A percentile compares a stretch with the other conserved stretches of the same genome.
Conservation (phyloP, 257 asterid genomes). For the Solanum paucissectum region DNA sequence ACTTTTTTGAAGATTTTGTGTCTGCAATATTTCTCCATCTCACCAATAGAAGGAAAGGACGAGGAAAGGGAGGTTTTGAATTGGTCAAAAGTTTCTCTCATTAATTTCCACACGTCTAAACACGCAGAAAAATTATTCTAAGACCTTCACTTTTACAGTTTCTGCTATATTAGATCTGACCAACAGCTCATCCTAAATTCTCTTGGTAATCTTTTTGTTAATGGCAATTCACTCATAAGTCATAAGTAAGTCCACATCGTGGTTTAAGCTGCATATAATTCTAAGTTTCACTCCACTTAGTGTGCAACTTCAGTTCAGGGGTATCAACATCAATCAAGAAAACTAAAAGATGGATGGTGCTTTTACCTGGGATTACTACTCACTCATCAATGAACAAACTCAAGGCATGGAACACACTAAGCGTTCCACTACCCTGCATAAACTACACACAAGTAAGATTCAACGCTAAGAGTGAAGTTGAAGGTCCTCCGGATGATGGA, state of each 20-base stretch:
- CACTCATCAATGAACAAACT: slow-evolving; percentile 44
- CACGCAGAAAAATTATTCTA: neutral
- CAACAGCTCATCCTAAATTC: neutral
- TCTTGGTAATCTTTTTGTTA: neutral
- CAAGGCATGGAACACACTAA: slow-evolving; percentile 72
- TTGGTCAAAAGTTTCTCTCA: slow-evolving; percentile 19
- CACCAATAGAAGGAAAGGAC: neutral
- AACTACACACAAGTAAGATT: neutral
- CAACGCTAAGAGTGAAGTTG: slow-evolving; percentile 29
- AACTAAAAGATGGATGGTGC: slow-evolving; percentile 23
- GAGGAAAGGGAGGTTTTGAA: slow-evolving; percentile 11
- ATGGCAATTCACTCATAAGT: neutral
- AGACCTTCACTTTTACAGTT: slow-evolving; percentile 5
- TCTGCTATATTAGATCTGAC: neutral
- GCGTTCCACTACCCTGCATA: too few species aligned
- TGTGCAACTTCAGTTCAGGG: neutral
- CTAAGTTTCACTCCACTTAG: neutral
- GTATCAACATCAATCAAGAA: neutral
- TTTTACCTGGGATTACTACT: slow-evolving; percentile 27
- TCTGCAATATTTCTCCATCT: neutral
- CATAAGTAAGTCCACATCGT: neutral
- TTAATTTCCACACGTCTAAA: neutral
- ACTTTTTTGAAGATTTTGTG: neutral
- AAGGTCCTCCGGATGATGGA: slow-evolving; percentile 63
- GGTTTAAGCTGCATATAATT: neutral